Evolutionary conservation across 2,329 filamentous ascomycete species (phyloP).

Genomic region (Colletotrichum scovillei): DNA sequence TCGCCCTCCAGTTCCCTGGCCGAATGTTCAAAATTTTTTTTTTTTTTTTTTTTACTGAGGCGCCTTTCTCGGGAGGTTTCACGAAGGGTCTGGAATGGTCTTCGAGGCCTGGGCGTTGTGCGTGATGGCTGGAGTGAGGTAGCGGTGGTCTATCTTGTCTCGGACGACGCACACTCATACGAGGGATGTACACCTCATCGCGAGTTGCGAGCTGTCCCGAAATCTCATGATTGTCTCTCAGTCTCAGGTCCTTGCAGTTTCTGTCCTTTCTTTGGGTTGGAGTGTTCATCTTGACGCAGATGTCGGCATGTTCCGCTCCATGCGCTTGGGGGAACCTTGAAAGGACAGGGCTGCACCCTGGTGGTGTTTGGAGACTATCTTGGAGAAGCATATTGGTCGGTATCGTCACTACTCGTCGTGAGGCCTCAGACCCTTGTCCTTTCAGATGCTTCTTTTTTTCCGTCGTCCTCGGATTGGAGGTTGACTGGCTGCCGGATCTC

Average conservation of each 20-base stretch:
- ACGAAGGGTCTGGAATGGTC: constrained; percentile 27
- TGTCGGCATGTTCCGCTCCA: constrained; percentile 7
- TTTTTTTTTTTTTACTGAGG: not conserved
- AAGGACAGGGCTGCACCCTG: constrained; percentile 13
- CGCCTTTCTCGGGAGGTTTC: constrained; percentile 4
- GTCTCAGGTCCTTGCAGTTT: too few relatives aligned
- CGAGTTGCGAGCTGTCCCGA: not conserved
- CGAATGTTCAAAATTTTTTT: not conserved
- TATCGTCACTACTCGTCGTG: not conserved
- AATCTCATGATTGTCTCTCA: too few relatives aligned
- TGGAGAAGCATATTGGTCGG: not conserved
- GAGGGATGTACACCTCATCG: too few relatives aligned
- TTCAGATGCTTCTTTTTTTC: not conserved
- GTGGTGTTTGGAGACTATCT: not conserved
- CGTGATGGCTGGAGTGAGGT: not conserved
- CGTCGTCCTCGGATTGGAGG: not conserved
- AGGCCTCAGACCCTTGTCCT: not conserved
- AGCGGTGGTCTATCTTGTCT: not conserved
- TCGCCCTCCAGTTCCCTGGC: too few relatives aligned
- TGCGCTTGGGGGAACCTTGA: not conserved
- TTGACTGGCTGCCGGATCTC: not conserved
- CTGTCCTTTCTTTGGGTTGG: not conserved
- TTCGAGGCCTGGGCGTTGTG: not conserved
- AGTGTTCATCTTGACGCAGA: constrained; percentile 5
- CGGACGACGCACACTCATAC: not conserved